These are phyloP conservation scores for Avena eriantha DNA, from an alignment of 176 grass and related monocot genomes.

Conservation along the genomic window DNA sequence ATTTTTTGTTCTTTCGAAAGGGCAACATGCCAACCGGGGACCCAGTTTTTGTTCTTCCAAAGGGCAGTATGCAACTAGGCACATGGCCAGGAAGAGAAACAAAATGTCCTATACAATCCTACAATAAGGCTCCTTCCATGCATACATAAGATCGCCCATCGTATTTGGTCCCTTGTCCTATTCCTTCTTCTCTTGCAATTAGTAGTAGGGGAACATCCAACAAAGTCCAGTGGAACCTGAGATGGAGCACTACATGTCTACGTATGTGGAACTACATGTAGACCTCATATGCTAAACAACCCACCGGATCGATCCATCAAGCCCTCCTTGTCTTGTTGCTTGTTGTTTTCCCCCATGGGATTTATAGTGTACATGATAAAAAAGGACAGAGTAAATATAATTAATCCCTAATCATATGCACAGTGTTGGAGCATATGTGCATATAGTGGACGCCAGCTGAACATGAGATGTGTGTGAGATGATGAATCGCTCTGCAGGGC, in stretches of 20 bases:
- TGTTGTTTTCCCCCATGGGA: neutral
- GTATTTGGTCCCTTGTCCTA: constrained; percentile 43
- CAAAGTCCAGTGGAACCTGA: constrained; percentile 44
- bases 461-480: constrained; percentile 10
- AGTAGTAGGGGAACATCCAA: constrained; percentile 51
- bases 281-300: constrained; percentile 42
- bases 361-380: neutral
- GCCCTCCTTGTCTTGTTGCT: constrained; percentile 34
- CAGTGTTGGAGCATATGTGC: neutral
- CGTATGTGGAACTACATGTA: constrained; percentile 18
- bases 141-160: constrained; percentile 40
- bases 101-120: neutral
- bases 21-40: constrained; percentile 7
- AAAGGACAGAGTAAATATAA: neutral
- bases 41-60: neutral
- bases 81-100: constrained; percentile 27
- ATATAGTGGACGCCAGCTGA: constrained; percentile 11
- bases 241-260: constrained; percentile 25
- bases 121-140: neutral
- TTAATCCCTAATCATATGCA: neutral
- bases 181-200: constrained; percentile 36
- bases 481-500: neutral
- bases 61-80: constrained; percentile 19
- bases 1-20: neutral
- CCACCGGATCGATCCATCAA: constrained; percentile 37